These are phyloP conservation scores for Rhinocladiella similis DNA, from an alignment of 2,329 filamentous ascomycete species.

Conservation along the genomic window DNA sequence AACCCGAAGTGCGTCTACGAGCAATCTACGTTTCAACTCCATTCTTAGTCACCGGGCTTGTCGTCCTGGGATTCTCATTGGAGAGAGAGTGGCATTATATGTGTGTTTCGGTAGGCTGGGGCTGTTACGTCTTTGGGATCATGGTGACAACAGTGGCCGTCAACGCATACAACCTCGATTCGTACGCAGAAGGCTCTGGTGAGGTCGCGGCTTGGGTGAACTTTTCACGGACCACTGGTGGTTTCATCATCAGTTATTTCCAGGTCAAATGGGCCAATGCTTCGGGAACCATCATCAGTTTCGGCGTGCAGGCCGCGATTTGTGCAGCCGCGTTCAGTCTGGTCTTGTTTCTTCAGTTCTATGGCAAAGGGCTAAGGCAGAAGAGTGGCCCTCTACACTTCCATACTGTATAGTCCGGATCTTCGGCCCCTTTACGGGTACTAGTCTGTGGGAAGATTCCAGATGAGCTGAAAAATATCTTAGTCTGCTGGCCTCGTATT, in stretches of 20 bases:
- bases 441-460: too few species aligned
- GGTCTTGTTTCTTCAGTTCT: conserved; percentile 41
- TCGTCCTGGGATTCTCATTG: conserved; percentile 56
- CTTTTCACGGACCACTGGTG: conserved; percentile 49
- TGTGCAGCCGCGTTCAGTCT: conserved; percentile 38
- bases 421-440: too few species aligned
- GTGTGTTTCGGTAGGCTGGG: conserved; percentile 51
- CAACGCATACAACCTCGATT: conserved; percentile 55
- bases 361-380: conserved; percentile 40
- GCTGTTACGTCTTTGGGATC: conserved; percentile 49
- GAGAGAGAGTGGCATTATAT: conserved; percentile 55
- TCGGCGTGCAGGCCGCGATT: conserved; percentile 51
- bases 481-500: too few species aligned
- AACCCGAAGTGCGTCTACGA: conserved; percentile 57
- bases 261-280: conserved; percentile 52
- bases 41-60: conserved; percentile 52
- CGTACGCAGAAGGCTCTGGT: conserved; percentile 56
- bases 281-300: conserved; percentile 45
- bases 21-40: conserved; percentile 50
- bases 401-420: too few species aligned
- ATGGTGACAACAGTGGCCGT: conserved; percentile 44
- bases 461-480: too few species aligned
- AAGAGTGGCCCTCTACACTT: conserved; percentile 40
- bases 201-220: conserved; percentile 57
- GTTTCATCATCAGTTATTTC: conserved; percentile 50